A percentile compares a stretch with the other conserved stretches of the same genome.
These are phyloP conservation scores for Wallacemonas sp. DNA, from an alignment of 208 protist species.

Conservation along the genomic window DNA sequence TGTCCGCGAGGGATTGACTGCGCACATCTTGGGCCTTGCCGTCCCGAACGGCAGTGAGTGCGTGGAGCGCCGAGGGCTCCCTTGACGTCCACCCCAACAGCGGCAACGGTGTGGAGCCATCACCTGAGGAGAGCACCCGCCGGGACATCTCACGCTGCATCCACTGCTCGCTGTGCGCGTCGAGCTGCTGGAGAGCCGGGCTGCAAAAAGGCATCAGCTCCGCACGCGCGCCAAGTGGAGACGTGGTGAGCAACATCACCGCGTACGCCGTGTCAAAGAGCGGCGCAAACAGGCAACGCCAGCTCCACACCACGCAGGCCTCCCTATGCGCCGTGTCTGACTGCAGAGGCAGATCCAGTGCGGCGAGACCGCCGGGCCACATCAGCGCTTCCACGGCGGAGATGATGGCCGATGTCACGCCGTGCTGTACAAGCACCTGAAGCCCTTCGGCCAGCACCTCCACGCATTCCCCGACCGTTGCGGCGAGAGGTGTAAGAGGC, in stretches of 20 bases:
- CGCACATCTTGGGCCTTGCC: background rate
- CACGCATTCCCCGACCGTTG: background rate
- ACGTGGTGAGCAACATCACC: background rate
- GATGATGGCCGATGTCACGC: background rate
- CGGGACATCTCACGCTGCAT: background rate
- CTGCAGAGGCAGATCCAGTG: background rate
- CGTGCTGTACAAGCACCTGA: background rate
- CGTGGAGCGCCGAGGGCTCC: background rate
- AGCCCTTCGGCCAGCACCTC: background rate
- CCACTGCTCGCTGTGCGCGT: background rate
- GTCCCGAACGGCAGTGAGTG: background rate
- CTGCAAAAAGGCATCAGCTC: background rate
- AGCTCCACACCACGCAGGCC: background rate
- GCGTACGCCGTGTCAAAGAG: background rate
- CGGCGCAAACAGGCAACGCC: background rate
- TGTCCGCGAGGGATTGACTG: background rate
- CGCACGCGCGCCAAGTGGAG: background rate
- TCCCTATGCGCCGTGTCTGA: background rate
- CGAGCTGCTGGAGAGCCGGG: background rate
- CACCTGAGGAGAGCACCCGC: background rate
- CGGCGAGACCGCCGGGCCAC: background rate
- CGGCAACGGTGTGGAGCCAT: background rate
- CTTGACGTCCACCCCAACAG: slow-evolving; percentile 2
- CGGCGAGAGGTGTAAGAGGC: background rate
- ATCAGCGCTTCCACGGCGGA: background rate